Evolutionary conservation across 495 filamentous ascomycete genomes (phyloP), one percentile per base, ranked within the genome.

Genomic region (Parathielavia appendiculata): DNA sequence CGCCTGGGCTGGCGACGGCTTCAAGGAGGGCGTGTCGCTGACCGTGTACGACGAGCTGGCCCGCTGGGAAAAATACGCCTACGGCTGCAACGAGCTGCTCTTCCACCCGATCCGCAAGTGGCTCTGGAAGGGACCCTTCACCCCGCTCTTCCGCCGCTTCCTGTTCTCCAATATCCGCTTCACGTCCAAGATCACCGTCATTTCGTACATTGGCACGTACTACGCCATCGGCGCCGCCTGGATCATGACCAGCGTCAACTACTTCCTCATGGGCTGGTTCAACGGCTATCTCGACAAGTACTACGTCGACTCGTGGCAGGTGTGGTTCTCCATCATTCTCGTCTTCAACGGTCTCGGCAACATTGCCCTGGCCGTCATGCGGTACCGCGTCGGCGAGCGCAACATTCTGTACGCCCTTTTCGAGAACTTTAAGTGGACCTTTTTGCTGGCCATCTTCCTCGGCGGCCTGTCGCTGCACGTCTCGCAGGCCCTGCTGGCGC

Each of bases 151-250:
- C 80, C 79, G 77, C 39, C 75, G 66, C 38, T 92, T 91, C 72
- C 72, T 91, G 43, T 76, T 77, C 66, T 86, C 83, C 65, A 82
- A 82, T 68, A 90, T 91, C 66, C 87, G 85, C 7, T 77, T 92
- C 60, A 86, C 87, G 6, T 87, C 84, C 55, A 92, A 92, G 70
- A 71, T 91, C 66, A 91, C 88, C 35, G 86, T 91, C 63, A 76
- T 91, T 65, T 88, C 88, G 0, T 92, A 92, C 67, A 87, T 92
- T 61, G 88, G 89, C n/a, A 91, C 88, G 16, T 92, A 92, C 74
- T 92, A 91, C 69, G 88, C 88, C 53, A 86, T 92, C 57, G 88
- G 80, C 22, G 84, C 86, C 10, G 85, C 88, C 43, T 91, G 88
- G 88, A 79, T 91, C 65, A 79, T 92, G 75, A 91, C 88, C 2